These are phyloP conservation scores for Ophiosphaerella narmari DNA, from an alignment of 2,329 filamentous ascomycete genomes.

Conservation along the genomic window DNA sequence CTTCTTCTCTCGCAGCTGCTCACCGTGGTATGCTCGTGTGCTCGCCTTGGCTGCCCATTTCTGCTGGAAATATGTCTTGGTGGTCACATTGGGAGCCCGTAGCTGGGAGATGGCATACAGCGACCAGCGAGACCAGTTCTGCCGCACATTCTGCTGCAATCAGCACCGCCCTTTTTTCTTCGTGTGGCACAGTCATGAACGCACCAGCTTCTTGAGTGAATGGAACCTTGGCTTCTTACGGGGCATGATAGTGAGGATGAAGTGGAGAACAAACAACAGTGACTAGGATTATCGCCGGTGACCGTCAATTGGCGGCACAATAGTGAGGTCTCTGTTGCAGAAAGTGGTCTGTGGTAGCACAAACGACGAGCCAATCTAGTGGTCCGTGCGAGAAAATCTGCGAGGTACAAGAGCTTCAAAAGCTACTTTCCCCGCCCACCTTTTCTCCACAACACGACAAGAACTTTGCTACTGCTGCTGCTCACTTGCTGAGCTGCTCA, in stretches of 20 bases:
- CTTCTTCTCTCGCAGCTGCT: constrained; percentile 88
- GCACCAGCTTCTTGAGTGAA: constrained; percentile 68
- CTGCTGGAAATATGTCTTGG: constrained; percentile 88
- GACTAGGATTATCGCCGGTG: constrained; percentile 3
- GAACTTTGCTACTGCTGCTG: not conserved
- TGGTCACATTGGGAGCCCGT: constrained; percentile 45
- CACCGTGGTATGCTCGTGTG: constrained; percentile 88
- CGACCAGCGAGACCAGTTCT: constrained; percentile 98
- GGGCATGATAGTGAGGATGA: constrained; percentile 33
- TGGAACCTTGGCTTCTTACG: constrained; percentile 64
- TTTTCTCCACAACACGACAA: too few relatives aligned
- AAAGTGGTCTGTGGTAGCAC: not conserved
- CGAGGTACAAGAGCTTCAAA: constrained; percentile 1
- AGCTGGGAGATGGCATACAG: constrained; percentile 80
- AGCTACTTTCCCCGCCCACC: not conserved
- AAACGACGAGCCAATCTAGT: not conserved
- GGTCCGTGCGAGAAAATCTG: constrained; percentile 1
- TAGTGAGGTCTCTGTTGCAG: not conserved
- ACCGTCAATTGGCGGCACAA: constrained; percentile 3
- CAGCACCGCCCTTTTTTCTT: constrained; percentile 7
- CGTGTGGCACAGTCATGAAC: constrained; percentile 32
- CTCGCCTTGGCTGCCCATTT: constrained; percentile 92
- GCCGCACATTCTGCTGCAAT: constrained; percentile 76
- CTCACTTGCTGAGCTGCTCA: constrained; percentile 1
- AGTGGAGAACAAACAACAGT: constrained; percentile 14